Percentiles rank a stretch among this genome's conserved stretches.
Conservation (phyloP, 768 basidiomycete species). For the Auricularia sp. region DNA sequence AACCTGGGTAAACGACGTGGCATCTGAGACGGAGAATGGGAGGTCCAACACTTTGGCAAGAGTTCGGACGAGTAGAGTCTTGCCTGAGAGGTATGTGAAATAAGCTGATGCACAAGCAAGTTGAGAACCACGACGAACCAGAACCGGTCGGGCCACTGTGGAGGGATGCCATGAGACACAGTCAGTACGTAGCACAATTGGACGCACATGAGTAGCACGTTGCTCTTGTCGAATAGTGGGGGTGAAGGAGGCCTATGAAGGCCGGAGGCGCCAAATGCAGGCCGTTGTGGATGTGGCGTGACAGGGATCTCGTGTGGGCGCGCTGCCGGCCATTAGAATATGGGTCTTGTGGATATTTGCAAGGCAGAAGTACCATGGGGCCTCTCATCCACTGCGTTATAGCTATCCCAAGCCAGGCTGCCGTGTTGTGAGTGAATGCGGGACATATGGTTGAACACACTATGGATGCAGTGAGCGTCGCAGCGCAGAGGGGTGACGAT, state of each 20-base stretch:
- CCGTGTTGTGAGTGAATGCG: constrained; percentile 24
- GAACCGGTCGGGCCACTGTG: constrained; percentile 73
- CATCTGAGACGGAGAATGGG: constrained; percentile 89
- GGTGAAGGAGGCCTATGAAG: constrained; percentile 37
- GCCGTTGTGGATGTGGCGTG: constrained; percentile 50
- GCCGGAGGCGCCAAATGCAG: constrained; percentile 25
- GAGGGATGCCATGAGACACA: neutral
- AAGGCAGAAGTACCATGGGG: constrained; percentile 22
- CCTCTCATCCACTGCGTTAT: constrained; percentile 5
- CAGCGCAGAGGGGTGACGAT: neutral
- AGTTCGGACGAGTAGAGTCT: constrained; percentile 84
- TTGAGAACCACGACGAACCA: constrained; percentile 32
- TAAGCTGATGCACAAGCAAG: neutral
- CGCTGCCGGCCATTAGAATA: constrained; percentile 16
- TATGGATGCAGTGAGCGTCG: neutral
- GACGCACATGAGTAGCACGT: constrained; percentile 80
- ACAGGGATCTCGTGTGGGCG: constrained; percentile 42
- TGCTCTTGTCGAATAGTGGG: constrained; percentile 81
- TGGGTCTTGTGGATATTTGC: neutral
- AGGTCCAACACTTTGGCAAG: constrained; percentile 87
- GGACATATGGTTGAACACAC: constrained; percentile 4
- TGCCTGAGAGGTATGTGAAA: constrained; percentile 39
- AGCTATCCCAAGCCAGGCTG: constrained; percentile 20
- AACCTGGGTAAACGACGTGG: constrained; percentile 89
- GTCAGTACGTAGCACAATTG: constrained; percentile 14